A percentile compares a stretch with the other conserved stretches of the same genome.
phyloP scores from a whole-genome alignment of 2,329 filamentous ascomycete species.

The Hypoxylon sp. region DNA sequence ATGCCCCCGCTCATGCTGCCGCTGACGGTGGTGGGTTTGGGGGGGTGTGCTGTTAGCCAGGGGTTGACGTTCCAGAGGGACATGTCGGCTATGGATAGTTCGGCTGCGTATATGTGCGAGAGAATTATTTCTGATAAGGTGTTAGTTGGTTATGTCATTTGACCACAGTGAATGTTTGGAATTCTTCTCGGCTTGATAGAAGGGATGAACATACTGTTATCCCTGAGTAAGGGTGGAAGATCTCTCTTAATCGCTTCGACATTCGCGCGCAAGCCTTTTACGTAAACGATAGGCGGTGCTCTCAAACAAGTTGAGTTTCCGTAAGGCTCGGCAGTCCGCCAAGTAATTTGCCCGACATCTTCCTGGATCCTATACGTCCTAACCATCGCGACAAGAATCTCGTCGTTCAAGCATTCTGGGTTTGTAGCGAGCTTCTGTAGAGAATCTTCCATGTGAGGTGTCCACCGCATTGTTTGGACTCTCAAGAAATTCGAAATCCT shows the following conservation, averaged over 20 bases:
- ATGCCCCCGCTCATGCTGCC: slow-evolving; percentile 3
- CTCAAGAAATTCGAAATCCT: slow-evolving; percentile 50
- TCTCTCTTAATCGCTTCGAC: slow-evolving; percentile 49
- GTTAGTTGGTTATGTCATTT: not conserved
- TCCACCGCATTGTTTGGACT: slow-evolving; percentile 66
- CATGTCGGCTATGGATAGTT: slow-evolving; percentile 59
- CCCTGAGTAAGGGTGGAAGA: slow-evolving; percentile 47
- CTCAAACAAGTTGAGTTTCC: slow-evolving; percentile 24
- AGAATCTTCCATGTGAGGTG: slow-evolving; percentile 71
- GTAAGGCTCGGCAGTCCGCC: slow-evolving; percentile 39
- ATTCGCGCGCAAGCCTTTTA: slow-evolving; percentile 51
- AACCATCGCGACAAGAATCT: slow-evolving; percentile 59
- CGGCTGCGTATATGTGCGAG: slow-evolving; percentile 56
- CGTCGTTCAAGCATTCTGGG: slow-evolving; percentile 65
- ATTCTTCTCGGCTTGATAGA: not conserved
- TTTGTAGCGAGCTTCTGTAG: slow-evolving; percentile 63
- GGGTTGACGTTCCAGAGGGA: slow-evolving; percentile 47
- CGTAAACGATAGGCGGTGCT: slow-evolving; percentile 49
- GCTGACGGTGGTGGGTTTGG: not conserved
- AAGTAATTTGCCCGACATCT: slow-evolving; percentile 46
- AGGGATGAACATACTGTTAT: slow-evolving; percentile 52
- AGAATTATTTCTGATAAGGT: slow-evolving; percentile 54
- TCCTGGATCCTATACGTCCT: slow-evolving; percentile 48
- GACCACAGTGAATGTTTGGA: not conserved
- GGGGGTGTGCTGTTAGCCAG: slow-evolving; percentile 32